phyloP scores from a whole-genome alignment of 805 yeast species.

The Barnettozyma wickerhamii region DNA sequence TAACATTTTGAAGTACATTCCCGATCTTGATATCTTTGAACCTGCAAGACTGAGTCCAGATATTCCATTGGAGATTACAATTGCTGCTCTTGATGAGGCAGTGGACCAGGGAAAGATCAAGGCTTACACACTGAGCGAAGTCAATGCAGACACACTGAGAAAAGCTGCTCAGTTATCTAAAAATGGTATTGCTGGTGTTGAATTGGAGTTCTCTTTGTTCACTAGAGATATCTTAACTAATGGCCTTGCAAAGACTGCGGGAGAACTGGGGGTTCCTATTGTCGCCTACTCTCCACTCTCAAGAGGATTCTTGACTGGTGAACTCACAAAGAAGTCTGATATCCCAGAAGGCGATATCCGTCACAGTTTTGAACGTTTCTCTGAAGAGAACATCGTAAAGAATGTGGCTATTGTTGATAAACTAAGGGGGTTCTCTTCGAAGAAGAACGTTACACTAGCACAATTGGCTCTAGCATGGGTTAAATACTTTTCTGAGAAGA shows the following conservation, averaged over 20 bases:
- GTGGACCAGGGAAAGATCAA: slow-evolving; percentile 62
- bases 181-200: slow-evolving; percentile 61
- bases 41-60: slow-evolving; percentile 64
- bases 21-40: slow-evolving; percentile 59
- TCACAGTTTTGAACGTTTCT: slow-evolving; percentile 49
- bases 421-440: slow-evolving; percentile 46
- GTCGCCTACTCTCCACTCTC: slow-evolving; percentile 84
- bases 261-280: slow-evolving; percentile 57
- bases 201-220: slow-evolving; percentile 74
- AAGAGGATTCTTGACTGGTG: slow-evolving; percentile 72
- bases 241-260: slow-evolving; percentile 59
- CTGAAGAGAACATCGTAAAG: slow-evolving; percentile 47
- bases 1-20: slow-evolving; percentile 34
- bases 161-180: slow-evolving; percentile 49
- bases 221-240: slow-evolving; percentile 55
- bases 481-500: slow-evolving; percentile 33
- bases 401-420: slow-evolving; percentile 51
- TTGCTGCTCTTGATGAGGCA: slow-evolving; percentile 50
- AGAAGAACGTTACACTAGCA: slow-evolving; percentile 45
- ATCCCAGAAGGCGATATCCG: slow-evolving; percentile 57
- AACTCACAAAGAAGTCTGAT: slow-evolving; percentile 39
- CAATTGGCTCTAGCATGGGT: slow-evolving; percentile 73
- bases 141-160: slow-evolving; percentile 52
- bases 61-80: slow-evolving; percentile 54
- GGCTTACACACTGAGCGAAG: slow-evolving; percentile 75